Evolutionary conservation across 352 stramenopile genomes (phyloP).

Genomic region (Halophytophthora batemanensis): DNA sequence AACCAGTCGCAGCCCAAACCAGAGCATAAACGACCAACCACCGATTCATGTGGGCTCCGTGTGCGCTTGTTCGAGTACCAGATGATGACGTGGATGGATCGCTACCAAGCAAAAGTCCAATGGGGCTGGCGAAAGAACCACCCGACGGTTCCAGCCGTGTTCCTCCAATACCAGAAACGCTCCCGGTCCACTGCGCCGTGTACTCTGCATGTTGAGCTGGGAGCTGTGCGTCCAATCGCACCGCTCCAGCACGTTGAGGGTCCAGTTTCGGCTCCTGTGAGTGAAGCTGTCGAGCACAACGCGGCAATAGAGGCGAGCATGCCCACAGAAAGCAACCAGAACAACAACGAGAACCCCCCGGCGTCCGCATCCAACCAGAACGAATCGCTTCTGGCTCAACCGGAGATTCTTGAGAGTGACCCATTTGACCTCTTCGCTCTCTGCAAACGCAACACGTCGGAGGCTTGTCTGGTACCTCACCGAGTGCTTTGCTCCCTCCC

Average conservation of each 20-base stretch:
- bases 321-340: slow-evolving; percentile 13
- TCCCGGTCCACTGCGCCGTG: slow-evolving; percentile 21
- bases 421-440: slow-evolving; percentile 15
- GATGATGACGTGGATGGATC: slow-evolving; percentile 55
- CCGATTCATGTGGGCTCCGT: slow-evolving; percentile 23
- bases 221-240: slow-evolving; percentile 8
- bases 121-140: slow-evolving; percentile 40
- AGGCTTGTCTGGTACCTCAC: slow-evolving; percentile 57
- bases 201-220: slow-evolving; percentile 39
- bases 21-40: neutral
- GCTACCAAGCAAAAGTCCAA: slow-evolving; percentile 50
- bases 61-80: slow-evolving; percentile 63
- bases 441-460: slow-evolving; percentile 31
- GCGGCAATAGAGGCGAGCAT: neutral
- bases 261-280: neutral
- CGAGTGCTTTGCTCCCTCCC: slow-evolving; percentile 50
- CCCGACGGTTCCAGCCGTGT: slow-evolving; percentile 40
- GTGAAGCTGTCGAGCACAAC: slow-evolving; percentile 1
- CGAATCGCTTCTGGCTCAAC: neutral
- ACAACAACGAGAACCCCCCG: neutral
- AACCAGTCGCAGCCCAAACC: slow-evolving; percentile 5
- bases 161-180: slow-evolving; percentile 63
- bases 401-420: slow-evolving; percentile 4
- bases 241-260: slow-evolving; percentile 5
- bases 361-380: neutral